phyloP scores from a whole-genome alignment of 352 stramenopile genomes.

The Phytophthora sp. region DNA sequence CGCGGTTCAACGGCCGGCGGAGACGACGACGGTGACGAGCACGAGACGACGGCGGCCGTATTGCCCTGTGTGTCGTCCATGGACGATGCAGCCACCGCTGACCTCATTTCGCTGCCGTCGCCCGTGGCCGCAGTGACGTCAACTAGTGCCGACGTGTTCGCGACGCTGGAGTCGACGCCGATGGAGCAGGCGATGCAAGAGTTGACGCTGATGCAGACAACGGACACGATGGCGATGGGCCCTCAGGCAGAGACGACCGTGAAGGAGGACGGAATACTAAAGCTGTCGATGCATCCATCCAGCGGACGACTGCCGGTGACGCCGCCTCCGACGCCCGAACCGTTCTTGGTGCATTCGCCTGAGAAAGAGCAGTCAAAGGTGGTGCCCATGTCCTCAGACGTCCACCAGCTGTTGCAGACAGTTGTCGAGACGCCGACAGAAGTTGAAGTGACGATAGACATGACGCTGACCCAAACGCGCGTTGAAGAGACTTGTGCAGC shows the following conservation, averaged over 20 bases:
- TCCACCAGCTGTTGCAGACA: conserved; percentile 11
- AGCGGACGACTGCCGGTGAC: conserved; percentile 34
- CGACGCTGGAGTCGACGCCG: conserved; percentile 3
- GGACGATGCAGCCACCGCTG: conserved; percentile 18
- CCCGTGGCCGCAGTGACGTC: conserved; percentile 30
- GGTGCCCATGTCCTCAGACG: conserved; percentile 11
- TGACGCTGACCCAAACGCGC: too few relatives aligned
- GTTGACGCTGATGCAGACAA: conserved; percentile 17
- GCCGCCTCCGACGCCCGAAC: conserved; percentile 27
- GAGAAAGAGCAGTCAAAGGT: conserved; percentile 33
- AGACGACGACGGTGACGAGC: conserved; percentile 16
- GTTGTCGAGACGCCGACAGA: conserved; percentile 1
- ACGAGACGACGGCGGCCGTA: not conserved
- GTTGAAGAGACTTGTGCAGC: too few relatives aligned
- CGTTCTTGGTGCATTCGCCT: conserved; percentile 31
- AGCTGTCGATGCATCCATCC: conserved; percentile 26
- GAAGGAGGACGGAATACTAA: conserved; percentile 27
- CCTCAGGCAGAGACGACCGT: not conserved
- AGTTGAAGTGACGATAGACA: not conserved
- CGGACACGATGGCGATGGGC: not conserved
- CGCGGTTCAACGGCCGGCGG: not conserved
- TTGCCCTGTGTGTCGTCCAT: conserved; percentile 5
- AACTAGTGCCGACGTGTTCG: conserved; percentile 24
- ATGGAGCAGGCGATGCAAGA: conserved; percentile 25
- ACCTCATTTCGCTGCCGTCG: conserved; percentile 54